A percentile compares a stretch with the other conserved stretches of the same genome.
These are phyloP conservation scores for Starmera pachycereana DNA, from an alignment of 805 yeast species.

Conservation along the genomic window DNA sequence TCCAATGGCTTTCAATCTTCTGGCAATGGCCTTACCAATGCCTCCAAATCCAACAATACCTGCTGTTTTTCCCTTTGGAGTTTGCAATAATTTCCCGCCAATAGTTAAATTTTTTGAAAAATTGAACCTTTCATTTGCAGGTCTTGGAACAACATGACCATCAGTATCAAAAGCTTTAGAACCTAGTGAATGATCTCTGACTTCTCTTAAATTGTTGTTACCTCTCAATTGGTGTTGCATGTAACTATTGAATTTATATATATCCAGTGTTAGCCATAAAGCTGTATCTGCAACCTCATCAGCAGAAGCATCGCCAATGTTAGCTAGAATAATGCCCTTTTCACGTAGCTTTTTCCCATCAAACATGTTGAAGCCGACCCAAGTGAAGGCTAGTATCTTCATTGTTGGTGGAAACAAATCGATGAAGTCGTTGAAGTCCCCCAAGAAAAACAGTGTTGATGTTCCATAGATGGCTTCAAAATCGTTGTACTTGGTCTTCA, in stretches of 20 bases:
- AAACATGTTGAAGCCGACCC: constrained; percentile 51
- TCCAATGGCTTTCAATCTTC: constrained; percentile 45
- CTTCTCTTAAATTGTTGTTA: constrained; percentile 30
- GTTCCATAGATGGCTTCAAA: constrained; percentile 46
- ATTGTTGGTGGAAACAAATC: constrained; percentile 36
- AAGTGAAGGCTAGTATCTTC: constrained; percentile 41
- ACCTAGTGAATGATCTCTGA: constrained; percentile 31
- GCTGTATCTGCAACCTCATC: constrained; percentile 70
- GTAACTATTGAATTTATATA: constrained; percentile 46
- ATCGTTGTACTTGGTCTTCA: constrained; percentile 28
- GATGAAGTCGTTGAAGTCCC: constrained; percentile 34
- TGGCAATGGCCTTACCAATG: constrained; percentile 59
- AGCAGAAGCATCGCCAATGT: constrained; percentile 50
- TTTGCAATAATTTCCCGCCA: constrained; percentile 35
- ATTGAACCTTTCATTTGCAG: constrained; percentile 23
- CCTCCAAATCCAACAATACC: constrained; percentile 68
- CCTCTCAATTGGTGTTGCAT: constrained; percentile 33
- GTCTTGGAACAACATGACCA: constrained; percentile 20
- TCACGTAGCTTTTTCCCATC: constrained; percentile 34
- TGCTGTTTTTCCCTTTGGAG: constrained; percentile 48
- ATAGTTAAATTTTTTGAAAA: constrained; percentile 32
- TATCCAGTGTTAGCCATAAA: constrained; percentile 43
- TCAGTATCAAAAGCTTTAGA: constrained; percentile 20
- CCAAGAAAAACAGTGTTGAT: constrained; percentile 37
- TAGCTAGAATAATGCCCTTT: constrained; percentile 44